Evolutionary conservation across 2,329 filamentous ascomycete genomes (phyloP), one percentile per base, ranked within the genome.

Genomic region (Ceratocystis eucalypticola): DNA sequence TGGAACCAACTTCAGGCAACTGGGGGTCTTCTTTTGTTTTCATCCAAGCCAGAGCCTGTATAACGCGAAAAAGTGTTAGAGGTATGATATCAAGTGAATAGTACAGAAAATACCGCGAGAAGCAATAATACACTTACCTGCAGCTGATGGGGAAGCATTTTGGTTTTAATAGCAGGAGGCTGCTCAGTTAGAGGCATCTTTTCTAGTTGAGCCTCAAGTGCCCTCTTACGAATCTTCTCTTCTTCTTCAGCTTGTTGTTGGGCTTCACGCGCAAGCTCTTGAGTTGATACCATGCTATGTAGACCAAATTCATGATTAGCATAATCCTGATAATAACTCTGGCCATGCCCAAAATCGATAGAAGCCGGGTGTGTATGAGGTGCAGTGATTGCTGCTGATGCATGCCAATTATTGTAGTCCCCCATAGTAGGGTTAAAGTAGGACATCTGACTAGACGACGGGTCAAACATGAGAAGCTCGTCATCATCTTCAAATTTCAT

Each of bases 131-230:
- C 15, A 67, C 74, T 68, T 71, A 80, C 80, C 74, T 84, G 84
- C 62, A 84, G 82, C 72, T 96, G 91, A 74, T 95, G 94, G 1
- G 89, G 87, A 67, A 96, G 79, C 62, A 96, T 77, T 48, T 82
- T 77, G 0, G 90, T 88, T 28, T 80, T 77, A 53, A 96, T 77
- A 5, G 78, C 76, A 5, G 77, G 71, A 0, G 91, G 91, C 70
- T 91, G 88, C 3, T 82, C 74, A 1, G 87, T 88, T 78, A 84
- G 83, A 0, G 88, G 87, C 84, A 96, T 84, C 55, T 83, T 82
- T 5, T 83, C 81, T 65, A 96, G 76, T 17, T 86, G 79, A 1
- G 85, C 80, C 75, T 96, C 90, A 8, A 65, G 37, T 6, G 65
- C 64, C 22, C 65, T 50, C 20, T 63, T 65, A 10, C 62, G 37